Evolutionary conservation across 2,329 filamentous ascomycete species (phyloP).

Genomic region (Trichoderma afroharzianum): DNA sequence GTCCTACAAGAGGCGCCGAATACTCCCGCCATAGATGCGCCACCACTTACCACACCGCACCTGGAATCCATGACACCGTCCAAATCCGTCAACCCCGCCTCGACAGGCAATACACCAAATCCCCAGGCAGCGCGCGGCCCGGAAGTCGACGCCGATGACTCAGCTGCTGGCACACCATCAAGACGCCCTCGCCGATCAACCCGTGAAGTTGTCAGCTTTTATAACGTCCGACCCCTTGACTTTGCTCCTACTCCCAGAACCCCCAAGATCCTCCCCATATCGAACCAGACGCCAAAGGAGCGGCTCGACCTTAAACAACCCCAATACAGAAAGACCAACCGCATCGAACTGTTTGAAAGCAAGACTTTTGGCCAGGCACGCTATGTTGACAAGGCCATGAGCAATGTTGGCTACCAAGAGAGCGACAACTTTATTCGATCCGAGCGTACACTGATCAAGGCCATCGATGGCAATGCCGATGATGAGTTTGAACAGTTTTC

Average conservation of each 20-base stretch:
- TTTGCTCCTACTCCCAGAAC: slow-evolving; percentile 47
- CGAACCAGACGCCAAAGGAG: slow-evolving; percentile 77
- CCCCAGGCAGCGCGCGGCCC: slow-evolving; percentile 28
- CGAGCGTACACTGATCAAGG: slow-evolving; percentile 67
- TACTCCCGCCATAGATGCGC: slow-evolving; percentile 31
- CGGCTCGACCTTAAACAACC: slow-evolving; percentile 73
- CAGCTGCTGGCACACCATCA: slow-evolving; percentile 32
- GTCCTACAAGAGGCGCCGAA: slow-evolving; percentile 42
- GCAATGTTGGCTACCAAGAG: slow-evolving; percentile 92
- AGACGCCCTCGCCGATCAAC: slow-evolving; percentile 43
- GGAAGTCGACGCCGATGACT: slow-evolving; percentile 32
- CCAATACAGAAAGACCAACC: slow-evolving; percentile 71
- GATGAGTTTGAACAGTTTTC: slow-evolving; percentile 52
- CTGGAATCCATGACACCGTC: slow-evolving; percentile 46
- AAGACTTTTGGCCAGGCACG: slow-evolving; percentile 80
- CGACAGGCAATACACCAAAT: slow-evolving; percentile 42
- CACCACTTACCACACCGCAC: slow-evolving; percentile 26
- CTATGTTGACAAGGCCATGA: slow-evolving; percentile 95
- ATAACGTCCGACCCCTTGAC: slow-evolving; percentile 47
- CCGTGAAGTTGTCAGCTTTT: slow-evolving; percentile 51
- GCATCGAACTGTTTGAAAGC: slow-evolving; percentile 78
- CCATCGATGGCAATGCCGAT: slow-evolving; percentile 55
- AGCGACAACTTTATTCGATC: slow-evolving; percentile 83
- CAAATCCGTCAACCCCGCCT: slow-evolving; percentile 42
- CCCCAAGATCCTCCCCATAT: slow-evolving; percentile 68